Evolutionary conservation across 345 rosid species (phyloP), one percentile per base, ranked within the genome.

Genomic region (Raphanus raphanistrum): DNA sequence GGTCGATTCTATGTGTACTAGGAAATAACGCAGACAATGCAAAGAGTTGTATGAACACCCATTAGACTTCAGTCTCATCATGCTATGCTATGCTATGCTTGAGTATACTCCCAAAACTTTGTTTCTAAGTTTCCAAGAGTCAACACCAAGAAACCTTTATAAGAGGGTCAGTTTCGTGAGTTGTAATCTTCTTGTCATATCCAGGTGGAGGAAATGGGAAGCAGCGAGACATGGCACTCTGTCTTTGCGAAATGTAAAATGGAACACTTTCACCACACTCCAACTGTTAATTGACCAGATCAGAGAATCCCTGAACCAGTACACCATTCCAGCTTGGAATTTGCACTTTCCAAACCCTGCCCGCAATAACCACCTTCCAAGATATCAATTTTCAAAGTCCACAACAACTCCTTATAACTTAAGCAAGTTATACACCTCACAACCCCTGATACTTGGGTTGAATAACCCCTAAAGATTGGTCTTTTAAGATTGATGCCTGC

Each of bases 121-220:
- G 43, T 29, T 45, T 63, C 0, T 21, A 45, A 15, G 52, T 55
- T 48, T 17, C 77, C 68, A 85, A 85, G 83, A 84, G 81, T 78
- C 82, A 79, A 83, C 82, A 79, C 82, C 84, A 79, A 77, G 72
- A 57, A 58, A 94, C 98, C 98, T 92, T 89, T 80, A 84, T 70
- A 41, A 89, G 85, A 27, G 78, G 76, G 85, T 88, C 92, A 8
- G 74, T 59, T 60, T 84, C 87, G 9, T 86, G 86, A 66, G 83
- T 73, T 72, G 78, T 82, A 68, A 84, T 77, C 86, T 90, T 89
- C 90, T 88, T 90, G 81, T 84, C 93, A 84, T 92, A 94, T 84
- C 98, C 98, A 50, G 97, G 93, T 7, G 97, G 98, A 8, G 97
- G 97, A 80, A 94, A 92, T 3, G 97, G 95, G 84, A 94, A 94